Conservation (phyloP, 2,329 filamentous ascomycete genomes). For the Colletotrichum acutatum region DNA sequence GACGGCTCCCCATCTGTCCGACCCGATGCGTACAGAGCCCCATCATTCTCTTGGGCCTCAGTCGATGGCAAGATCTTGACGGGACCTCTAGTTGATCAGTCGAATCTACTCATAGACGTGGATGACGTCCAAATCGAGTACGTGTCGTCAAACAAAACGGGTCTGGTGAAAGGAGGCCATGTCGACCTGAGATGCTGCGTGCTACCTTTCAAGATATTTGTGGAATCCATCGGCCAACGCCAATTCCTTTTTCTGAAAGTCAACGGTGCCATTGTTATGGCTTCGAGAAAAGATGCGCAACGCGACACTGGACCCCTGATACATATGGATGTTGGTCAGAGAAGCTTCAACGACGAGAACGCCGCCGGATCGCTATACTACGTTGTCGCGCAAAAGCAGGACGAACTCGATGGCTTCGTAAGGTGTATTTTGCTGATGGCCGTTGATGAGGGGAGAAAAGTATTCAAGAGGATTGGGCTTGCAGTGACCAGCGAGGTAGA, state of each 20-base stretch:
- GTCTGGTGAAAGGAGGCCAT: constrained; percentile 3
- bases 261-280: background rate
- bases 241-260: background rate
- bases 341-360: constrained; percentile 5
- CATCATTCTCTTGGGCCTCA: constrained; percentile 8
- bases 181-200: background rate
- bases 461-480: constrained; percentile 9
- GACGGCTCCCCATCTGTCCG: background rate
- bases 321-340: background rate
- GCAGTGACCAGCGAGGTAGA: background rate
- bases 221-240: background rate
- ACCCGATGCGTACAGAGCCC: background rate
- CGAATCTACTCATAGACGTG: background rate
- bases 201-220: background rate
- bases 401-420: background rate
- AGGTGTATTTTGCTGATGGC: background rate
- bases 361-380: background rate
- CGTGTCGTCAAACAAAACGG: background rate
- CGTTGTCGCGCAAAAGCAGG: background rate
- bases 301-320: background rate
- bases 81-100: rapidly evolving
- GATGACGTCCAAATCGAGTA: background rate
- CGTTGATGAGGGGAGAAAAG: rapidly evolving
- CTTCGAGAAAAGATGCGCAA: background rate
- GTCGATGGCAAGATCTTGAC: background rate